Evolutionary conservation across 805 yeast species (phyloP).

Genomic region (Candida chilensis): DNA sequence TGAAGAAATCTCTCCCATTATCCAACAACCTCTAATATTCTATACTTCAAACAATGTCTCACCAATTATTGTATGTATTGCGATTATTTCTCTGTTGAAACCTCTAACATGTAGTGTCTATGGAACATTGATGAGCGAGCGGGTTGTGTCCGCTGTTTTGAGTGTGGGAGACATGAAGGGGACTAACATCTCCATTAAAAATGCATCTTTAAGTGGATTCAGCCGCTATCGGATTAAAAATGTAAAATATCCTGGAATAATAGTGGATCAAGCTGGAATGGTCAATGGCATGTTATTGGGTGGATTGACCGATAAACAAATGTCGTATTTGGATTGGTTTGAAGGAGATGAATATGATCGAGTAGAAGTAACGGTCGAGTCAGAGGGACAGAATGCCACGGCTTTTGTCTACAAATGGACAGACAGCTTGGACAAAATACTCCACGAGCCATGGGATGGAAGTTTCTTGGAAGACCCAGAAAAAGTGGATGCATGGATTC

Average conservation of each 20-base stretch:
- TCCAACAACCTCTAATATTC: too few relatives aligned
- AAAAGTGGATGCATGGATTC: too few relatives aligned
- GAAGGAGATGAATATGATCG: conserved; percentile 12
- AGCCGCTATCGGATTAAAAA: conserved; percentile 6
- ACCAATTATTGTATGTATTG: conserved; percentile 1
- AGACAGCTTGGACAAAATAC: conserved; percentile 5
- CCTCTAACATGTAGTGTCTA: conserved; percentile 1
- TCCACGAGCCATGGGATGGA: conserved; percentile 10
- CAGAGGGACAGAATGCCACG: neutral
- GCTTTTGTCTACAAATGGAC: conserved; percentile 9
- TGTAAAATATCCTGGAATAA: conserved; percentile 8
- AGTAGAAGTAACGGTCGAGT: conserved; percentile 4
- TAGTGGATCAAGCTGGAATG: conserved; percentile 4
- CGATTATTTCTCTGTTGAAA: neutral
- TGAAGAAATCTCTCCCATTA: too few relatives aligned
- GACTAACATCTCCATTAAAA: conserved; percentile 3
- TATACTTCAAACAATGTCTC: too few relatives aligned
- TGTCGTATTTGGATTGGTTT: conserved; percentile 9
- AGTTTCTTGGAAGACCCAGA: too few relatives aligned
- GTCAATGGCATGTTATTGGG: conserved; percentile 8
- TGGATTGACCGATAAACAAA: conserved; percentile 5
- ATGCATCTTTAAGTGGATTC: conserved; percentile 6
- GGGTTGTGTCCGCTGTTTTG: conserved; percentile 4
- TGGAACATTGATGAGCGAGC: conserved; percentile 5
- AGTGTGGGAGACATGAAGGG: conserved; percentile 1